Base-by-base conservation (phyloP, 176 grass and related monocot species). In the bread wheat (Triticum aestivum) region DNA sequence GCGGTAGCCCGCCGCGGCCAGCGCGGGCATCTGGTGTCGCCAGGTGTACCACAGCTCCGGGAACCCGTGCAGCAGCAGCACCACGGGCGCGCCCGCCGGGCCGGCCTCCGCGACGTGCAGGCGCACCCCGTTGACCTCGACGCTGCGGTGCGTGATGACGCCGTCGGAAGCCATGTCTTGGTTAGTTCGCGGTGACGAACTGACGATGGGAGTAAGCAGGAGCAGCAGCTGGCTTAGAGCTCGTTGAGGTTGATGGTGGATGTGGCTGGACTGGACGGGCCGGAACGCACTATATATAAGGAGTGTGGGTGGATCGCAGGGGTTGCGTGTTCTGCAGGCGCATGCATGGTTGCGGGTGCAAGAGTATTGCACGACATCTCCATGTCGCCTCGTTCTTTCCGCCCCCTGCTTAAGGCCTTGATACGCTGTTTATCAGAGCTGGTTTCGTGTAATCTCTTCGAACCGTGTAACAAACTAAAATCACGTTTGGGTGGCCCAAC, bases 61-160 rank as follows among this genome's bases (percentile, higher is more conserved):
- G 79, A 90, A 90, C 4, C 89, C 89, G 84, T 90, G 89, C n/a
- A 90, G 78, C 39, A 90, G 89, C 79, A 90, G 73, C 78, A 90
- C 84, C 27, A 59, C 4, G 8, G 88, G 52, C 3, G 80, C 80
- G 11, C 63, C 72, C 0, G 21, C 49, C 4, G 52, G 49, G 9
- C 89, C 89, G 12, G 84, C 73, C 79, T 90, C 89, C 30, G 89
- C 89, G 38, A 90, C 64, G 73, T 90, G 89, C 78, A 90, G 42
- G 27, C 49, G 71, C 79, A 90, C 18, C 51, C 89, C 84, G 23
- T 77, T 77, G 33, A 83, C 51, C 52, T 90, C 84, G 24, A 90
- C 73, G 17, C 73, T 87, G 79, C 89, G 84, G 58, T 90, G 89
- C 54, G 84, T 52, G 84, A 90, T 90, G 83, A 17, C 10, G 26